A percentile compares a stretch with the other conserved stretches of the same genome.
phyloP scores from a whole-genome alignment of 2,329 filamentous ascomycete species.

The Fonsecaea multimorphosa region DNA sequence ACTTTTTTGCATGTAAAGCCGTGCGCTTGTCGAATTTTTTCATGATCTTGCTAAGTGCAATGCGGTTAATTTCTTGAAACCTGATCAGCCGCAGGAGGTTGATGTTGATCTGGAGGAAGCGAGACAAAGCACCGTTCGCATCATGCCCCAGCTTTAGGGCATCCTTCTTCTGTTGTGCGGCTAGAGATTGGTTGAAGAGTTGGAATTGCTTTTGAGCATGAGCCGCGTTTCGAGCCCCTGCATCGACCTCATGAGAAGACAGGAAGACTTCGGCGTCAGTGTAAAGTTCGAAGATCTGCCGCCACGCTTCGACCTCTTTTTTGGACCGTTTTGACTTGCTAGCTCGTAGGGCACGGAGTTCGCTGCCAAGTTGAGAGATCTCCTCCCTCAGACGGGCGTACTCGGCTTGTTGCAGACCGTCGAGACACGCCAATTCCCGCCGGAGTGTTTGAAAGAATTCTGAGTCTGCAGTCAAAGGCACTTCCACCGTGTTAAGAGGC shows the following conservation, averaged over 20 bases:
- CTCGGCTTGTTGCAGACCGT: conserved; percentile 70
- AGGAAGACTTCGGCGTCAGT: conserved; percentile 82
- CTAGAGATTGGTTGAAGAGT: conserved; percentile 66
- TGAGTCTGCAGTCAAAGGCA: conserved; percentile 76
- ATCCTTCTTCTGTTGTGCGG: conserved; percentile 63
- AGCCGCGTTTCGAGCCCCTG: conserved; percentile 69
- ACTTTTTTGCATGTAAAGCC: conserved; percentile 68
- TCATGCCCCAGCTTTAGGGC: conserved; percentile 69
- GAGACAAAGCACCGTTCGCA: conserved; percentile 68
- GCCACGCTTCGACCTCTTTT: conserved; percentile 75
- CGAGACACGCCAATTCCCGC: conserved; percentile 71
- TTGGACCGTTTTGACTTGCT: conserved; percentile 67
- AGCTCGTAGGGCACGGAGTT: conserved; percentile 66
- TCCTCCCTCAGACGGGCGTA: conserved; percentile 67
- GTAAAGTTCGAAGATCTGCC: conserved; percentile 81
- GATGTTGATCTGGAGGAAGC: conserved; percentile 75
- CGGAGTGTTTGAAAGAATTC: conserved; percentile 81
- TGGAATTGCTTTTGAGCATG: conserved; percentile 71
- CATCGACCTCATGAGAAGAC: conserved; percentile 73
- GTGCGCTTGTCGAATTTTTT: conserved; percentile 94
- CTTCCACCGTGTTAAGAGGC: conserved; percentile 63
- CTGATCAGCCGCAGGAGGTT: conserved; percentile 78
- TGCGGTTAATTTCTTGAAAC: conserved; percentile 83
- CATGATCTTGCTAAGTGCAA: conserved; percentile 79
- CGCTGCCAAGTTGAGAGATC: conserved; percentile 68